These are phyloP conservation scores for Claviceps purpurea DNA, from an alignment of 2,329 filamentous ascomycete genomes.

Conservation along the genomic window DNA sequence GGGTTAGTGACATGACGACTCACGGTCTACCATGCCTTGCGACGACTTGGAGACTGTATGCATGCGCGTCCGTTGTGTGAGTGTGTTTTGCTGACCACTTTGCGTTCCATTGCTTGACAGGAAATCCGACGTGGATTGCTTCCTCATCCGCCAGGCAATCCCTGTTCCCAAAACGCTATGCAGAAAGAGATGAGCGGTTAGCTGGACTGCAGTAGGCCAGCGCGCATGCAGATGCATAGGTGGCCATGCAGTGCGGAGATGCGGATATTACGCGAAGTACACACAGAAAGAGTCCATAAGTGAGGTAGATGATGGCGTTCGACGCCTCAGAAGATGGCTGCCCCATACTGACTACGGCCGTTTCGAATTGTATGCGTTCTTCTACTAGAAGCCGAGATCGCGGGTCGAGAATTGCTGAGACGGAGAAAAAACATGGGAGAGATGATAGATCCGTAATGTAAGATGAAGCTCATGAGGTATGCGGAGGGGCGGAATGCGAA, in stretches of 20 bases:
- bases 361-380: neutral
- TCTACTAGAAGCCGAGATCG: neutral
- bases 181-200: conserved; percentile 2
- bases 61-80: neutral
- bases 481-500: too few relatives aligned
- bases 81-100: conserved; percentile 48
- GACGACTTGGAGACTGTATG: neutral
- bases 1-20: conserved; percentile 1
- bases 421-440: neutral
- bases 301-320: conserved; percentile 72
- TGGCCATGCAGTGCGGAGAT: too few relatives aligned
- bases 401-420: neutral
- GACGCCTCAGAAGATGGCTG: conserved; percentile 63
- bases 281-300: conserved; percentile 66
- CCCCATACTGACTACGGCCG: conserved; percentile 42
- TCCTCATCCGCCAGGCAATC: conserved; percentile 43
- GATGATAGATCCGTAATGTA: too few relatives aligned
- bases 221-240: too few relatives aligned
- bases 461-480: too few relatives aligned
- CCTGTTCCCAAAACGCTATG: conserved; percentile 48
- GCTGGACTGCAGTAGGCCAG: neutral
- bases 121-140: conserved; percentile 57
- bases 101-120: conserved; percentile 69
- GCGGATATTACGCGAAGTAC: conserved; percentile 11
- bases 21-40: neutral